Conservation (phyloP, 176 grass and related monocot genomes). For the Oryza glaberrima region DNA sequence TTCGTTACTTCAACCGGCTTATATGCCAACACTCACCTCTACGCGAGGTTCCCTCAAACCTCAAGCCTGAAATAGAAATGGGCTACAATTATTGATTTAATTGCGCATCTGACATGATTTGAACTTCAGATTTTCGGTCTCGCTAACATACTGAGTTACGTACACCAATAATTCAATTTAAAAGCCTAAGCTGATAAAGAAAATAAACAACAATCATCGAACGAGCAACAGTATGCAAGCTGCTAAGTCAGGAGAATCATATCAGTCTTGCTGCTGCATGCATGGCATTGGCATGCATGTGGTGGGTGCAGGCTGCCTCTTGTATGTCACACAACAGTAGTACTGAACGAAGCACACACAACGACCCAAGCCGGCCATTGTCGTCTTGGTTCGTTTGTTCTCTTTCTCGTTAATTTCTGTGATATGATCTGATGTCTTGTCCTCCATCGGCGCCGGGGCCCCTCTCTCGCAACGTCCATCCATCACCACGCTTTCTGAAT, state of each 20-base stretch:
- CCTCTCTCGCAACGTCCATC: conserved; percentile 14
- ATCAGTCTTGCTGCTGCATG: neutral
- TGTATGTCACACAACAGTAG: neutral
- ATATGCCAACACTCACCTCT: too few species aligned
- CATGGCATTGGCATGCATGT: conserved; percentile 6
- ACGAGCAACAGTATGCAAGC: too few species aligned
- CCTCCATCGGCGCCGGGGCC: neutral
- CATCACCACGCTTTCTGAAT: conserved; percentile 19
- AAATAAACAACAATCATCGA: too few species aligned
- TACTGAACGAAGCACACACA: neutral
- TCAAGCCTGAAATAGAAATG: too few species aligned
- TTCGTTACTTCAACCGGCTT: too few species aligned
- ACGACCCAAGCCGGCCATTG: neutral
- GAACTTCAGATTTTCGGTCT: too few species aligned
- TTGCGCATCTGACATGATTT: too few species aligned
- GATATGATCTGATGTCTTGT: neutral
- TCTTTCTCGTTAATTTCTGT: neutral
- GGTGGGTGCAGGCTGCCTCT: conserved; percentile 12
- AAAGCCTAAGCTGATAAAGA: too few species aligned
- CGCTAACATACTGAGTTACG: too few species aligned
- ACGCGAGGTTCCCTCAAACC: too few species aligned
- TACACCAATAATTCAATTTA: too few species aligned
- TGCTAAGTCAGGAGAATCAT: neutral
- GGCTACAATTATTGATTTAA: too few species aligned
- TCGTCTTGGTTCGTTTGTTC: neutral